Conservation (phyloP, 768 basidiomycete species). For the Arthromyces matolae region DNA sequence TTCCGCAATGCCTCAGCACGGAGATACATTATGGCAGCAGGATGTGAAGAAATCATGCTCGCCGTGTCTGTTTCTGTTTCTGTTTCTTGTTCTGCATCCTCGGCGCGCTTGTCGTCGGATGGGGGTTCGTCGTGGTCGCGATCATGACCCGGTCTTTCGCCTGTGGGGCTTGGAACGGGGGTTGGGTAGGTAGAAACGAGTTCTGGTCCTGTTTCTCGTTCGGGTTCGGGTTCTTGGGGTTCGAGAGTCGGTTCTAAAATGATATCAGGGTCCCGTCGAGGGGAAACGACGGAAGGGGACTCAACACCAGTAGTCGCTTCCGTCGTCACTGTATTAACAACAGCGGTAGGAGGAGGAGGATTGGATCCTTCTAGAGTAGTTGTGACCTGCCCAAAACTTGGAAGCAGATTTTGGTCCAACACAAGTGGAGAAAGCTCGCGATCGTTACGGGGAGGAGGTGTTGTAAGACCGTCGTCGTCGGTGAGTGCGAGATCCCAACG, state of each 20-base stretch:
- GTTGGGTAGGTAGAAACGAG: constrained; percentile 9
- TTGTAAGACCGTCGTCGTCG: constrained; percentile 20
- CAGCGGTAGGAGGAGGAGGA: background rate
- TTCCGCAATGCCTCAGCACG: constrained; percentile 36
- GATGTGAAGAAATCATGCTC: constrained; percentile 31
- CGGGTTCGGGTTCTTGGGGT: background rate
- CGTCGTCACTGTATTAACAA: background rate
- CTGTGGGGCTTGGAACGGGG: constrained; percentile 6
- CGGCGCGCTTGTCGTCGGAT: background rate
- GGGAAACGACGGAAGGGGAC: constrained; percentile 16
- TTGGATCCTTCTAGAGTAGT: background rate
- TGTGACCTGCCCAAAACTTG: constrained; percentile 6
- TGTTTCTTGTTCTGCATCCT: constrained; percentile 13
- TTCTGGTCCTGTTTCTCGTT: constrained; percentile 6
- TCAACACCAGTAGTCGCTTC: constrained; percentile 15
- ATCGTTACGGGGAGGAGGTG: constrained; percentile 17
- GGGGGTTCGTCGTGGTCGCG: background rate
- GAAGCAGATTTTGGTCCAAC: constrained; percentile 8
- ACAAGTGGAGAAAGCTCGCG: constrained; percentile 19
- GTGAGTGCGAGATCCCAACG: constrained; percentile 11
- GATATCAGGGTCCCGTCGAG: constrained; percentile 14
- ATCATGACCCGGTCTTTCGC: background rate
- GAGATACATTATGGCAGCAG: constrained; percentile 26
- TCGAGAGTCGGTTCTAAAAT: background rate
- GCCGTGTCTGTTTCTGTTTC: constrained; percentile 20